Evolutionary conservation across 2,329 filamentous ascomycete genomes (phyloP).

Genomic region (Trichophaea hybrida): DNA sequence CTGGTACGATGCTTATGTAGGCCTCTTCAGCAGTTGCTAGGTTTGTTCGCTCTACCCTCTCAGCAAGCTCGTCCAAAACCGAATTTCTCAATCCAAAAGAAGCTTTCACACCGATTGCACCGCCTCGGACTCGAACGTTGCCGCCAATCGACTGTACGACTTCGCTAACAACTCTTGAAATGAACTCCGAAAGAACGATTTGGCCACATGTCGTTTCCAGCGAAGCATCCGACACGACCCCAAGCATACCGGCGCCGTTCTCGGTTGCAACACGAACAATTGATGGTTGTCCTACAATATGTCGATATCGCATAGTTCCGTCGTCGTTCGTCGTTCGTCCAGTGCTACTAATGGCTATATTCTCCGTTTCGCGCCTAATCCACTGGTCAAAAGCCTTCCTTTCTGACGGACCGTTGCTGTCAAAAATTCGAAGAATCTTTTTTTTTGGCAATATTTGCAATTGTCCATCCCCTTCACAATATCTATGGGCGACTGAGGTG

Average conservation of each 20-base stretch:
- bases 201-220: conserved; percentile 11
- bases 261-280: not conserved
- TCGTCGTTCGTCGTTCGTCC: not conserved
- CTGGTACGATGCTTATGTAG: conserved; percentile 6
- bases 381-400: conserved; percentile 6
- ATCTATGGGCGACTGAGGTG: too few species aligned
- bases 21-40: conserved; percentile 9
- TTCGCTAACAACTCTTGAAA: not conserved
- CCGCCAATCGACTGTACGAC: not conserved
- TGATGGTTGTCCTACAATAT: not conserved
- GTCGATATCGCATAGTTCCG: not conserved
- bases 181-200: conserved; percentile 6
- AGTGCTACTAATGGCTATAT: not conserved
- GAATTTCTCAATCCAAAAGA: conserved; percentile 5
- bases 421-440: not conserved
- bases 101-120: not conserved
- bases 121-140: not conserved
- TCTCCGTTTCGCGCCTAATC: not conserved
- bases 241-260: not conserved
- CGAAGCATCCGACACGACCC: not conserved
- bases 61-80: conserved; percentile 1
- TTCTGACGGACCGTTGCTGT: not conserved
- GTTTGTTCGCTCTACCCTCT: not conserved
- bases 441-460: not conserved
- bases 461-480: too few species aligned